phyloP scores from a whole-genome alignment of 2,329 filamentous ascomycete genomes.

The Moelleriella libera region DNA sequence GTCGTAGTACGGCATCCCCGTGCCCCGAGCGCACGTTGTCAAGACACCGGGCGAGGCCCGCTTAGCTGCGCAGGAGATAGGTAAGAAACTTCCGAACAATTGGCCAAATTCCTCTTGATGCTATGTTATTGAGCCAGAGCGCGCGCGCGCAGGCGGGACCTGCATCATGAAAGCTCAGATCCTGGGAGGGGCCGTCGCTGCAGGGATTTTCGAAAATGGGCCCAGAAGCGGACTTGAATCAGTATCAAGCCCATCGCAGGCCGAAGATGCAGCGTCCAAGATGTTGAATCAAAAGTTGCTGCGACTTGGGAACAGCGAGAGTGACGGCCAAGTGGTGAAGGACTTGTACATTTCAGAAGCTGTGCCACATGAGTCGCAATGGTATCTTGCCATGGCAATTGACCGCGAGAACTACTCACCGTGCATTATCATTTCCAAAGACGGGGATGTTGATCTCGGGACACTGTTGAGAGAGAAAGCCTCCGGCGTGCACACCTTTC shows the following conservation, averaged over 20 bases:
- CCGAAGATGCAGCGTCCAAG: constrained; percentile 6
- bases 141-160: constrained; percentile 6
- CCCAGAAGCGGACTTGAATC: constrained; percentile 3
- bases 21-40: constrained; percentile 11
- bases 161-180: constrained; percentile 15
- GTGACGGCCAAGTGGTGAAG: constrained; percentile 8
- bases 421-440: constrained; percentile 19
- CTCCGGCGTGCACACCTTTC: constrained; percentile 6
- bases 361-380: constrained; percentile 16
- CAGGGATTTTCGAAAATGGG: constrained; percentile 5
- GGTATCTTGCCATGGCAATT: constrained; percentile 26
- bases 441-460: constrained; percentile 7
- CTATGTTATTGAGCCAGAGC: neutral
- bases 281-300: constrained; percentile 7
- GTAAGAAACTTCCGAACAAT: constrained; percentile 6
- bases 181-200: constrained; percentile 6
- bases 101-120: neutral
- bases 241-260: constrained; percentile 7
- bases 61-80: constrained; percentile 9
- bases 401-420: constrained; percentile 26
- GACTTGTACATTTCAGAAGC: constrained; percentile 22
- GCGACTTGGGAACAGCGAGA: neutral
- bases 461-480: constrained; percentile 4
- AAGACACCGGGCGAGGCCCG: constrained; percentile 8
- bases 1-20: constrained; percentile 11